Conservation (phyloP, 345 rosid genomes). For the Ailanthus altissimus region DNA sequence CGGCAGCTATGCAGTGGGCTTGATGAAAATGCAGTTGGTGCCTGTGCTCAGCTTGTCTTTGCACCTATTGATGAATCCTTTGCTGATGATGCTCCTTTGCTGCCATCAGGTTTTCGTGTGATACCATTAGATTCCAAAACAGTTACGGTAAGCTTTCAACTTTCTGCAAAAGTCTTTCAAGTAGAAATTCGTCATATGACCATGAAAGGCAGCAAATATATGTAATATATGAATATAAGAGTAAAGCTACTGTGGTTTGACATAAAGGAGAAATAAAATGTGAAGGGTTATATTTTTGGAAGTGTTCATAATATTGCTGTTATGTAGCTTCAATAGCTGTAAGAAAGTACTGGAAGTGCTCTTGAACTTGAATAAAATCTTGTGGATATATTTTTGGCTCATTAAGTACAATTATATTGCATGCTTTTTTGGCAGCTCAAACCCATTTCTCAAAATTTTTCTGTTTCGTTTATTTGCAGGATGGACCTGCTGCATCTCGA, state of each 20-base stretch:
- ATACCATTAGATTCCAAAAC: constrained; percentile 85
- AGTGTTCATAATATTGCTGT: neutral
- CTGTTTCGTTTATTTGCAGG: constrained; percentile 39
- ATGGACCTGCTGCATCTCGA: constrained; percentile 60
- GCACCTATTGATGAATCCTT: constrained; percentile 96
- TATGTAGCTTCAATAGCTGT: neutral
- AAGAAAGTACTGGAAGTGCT: neutral
- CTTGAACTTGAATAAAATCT: neutral
- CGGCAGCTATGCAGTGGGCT: constrained; percentile 81
- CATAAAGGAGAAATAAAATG: neutral
- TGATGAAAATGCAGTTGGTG: constrained; percentile 86
- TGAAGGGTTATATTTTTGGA: neutral
- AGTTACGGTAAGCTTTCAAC: constrained; percentile 37
- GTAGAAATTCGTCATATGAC: neutral
- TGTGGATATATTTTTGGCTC: neutral
- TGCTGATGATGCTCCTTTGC: constrained; percentile 93
- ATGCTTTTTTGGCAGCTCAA: neutral
- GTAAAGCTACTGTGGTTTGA: neutral
- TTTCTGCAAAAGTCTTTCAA: neutral
- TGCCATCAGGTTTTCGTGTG: constrained; percentile 93
- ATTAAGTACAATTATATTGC: neutral
- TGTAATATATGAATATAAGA: too few relatives aligned
- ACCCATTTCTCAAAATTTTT: constrained; percentile 12
- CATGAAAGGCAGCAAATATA: neutral
- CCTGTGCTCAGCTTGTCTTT: constrained; percentile 95